Base-by-base conservation (phyloP, 2,329 filamentous ascomycete genomes). In the Penicillium brasilianum region DNA sequence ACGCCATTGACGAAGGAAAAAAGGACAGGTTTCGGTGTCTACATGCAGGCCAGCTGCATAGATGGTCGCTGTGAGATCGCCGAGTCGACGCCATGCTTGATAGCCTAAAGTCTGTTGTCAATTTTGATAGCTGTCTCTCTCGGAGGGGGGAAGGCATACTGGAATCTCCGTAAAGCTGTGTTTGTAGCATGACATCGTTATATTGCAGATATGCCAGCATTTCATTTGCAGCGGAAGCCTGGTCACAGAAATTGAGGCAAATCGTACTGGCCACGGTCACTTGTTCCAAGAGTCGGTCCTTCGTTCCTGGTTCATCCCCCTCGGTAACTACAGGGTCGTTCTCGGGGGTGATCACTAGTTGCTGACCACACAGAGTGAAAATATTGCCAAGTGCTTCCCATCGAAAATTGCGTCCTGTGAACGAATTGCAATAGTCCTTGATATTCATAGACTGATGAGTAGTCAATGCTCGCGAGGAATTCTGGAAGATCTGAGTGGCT, bases 41-140 rank as follows among this genome's bases (percentile, higher is more conserved):
- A 82, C 75, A 59, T 84, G 82, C 28, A 82, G 76, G 5, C 82
- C 82, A 5, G 82, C 74, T 10, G 81, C 80, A 60, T 80, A 82
- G 1, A 83, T 69, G 0, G 81, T 82, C 39, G 77, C 77, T 3
- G 77, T 76, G 7, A 83, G 72, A 58, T 83, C 80, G 25, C 81
- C 80, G 1, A 83, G 70, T 36, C 75, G 76, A 49, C 80, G 75
- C 81, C 81, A 84, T 4, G 80, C 79, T 48, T 77, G 74, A 46
- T 81, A 82, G 60, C 80, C 81, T 81, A 56, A 22, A 32, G 32
- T 6, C 30, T 25, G 41, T 16, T 43, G 37, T 58, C 13, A 58
- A 39, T 55, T 34, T 18, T n/a, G 14, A 18, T 66, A 4, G 55
- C 9, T 14, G 16, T 16, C 46, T 37, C 20, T 18, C 14, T 20